Percentiles rank a stretch among this genome's conserved stretches.
Conservation (phyloP, 2,329 filamentous ascomycete species). For the Elsinoe australis region DNA sequence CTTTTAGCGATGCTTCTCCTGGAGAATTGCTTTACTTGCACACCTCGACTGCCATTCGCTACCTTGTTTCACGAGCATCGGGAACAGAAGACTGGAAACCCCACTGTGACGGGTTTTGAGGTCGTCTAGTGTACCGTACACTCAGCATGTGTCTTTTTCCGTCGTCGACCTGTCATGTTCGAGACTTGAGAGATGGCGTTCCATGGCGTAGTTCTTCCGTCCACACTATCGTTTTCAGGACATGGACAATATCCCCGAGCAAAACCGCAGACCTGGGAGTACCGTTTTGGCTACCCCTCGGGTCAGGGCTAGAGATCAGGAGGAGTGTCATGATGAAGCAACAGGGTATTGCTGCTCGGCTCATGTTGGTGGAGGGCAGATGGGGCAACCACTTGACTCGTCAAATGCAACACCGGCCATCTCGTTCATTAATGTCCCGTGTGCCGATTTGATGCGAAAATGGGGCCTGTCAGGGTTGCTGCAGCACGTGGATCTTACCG, state of each 20-base stretch:
- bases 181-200: not conserved
- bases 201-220: not conserved
- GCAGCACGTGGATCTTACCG: constrained; percentile 2
- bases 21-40: constrained; percentile 14
- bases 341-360: not conserved
- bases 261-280: constrained; percentile 2
- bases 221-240: no score
- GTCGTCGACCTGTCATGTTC: not conserved
- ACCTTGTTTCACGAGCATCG: not conserved
- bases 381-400: constrained; percentile 7
- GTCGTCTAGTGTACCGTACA: constrained; percentile 7
- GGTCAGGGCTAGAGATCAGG: no score
- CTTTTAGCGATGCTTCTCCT: not conserved
- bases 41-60: constrained; percentile 1
- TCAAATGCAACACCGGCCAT: not conserved
- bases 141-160: no score
- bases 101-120: constrained; percentile 10
- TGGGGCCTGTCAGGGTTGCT: constrained; percentile 1
- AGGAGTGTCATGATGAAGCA: not conserved
- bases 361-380: not conserved
- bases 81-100: not conserved
- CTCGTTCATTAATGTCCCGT: not conserved
- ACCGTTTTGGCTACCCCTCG: no score
- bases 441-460: not conserved
- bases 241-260: no score